Base-by-base conservation (phyloP, 2,329 filamentous ascomycete genomes). In the Apiospora saccharicola region DNA sequence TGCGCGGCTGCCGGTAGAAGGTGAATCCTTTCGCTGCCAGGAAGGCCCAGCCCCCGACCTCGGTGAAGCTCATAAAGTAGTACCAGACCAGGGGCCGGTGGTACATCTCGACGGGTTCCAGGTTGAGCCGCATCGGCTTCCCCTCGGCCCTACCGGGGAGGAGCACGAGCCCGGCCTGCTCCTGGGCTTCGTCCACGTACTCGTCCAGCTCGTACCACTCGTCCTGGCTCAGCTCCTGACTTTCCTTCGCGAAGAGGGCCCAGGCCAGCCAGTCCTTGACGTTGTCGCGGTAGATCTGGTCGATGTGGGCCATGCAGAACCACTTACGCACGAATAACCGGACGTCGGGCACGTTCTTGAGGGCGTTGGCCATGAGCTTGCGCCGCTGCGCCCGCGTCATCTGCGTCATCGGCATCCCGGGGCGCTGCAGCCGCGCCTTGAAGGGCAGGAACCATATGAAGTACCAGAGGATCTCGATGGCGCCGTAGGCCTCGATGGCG, bases 261-360 rank as follows among this genome's bases (percentile, higher is more conserved):
- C 75, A 76, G 34, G 74, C 57, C 69, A 76, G 64, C 75, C 75
- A 76, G 71, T 76, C 75, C 44, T 72, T 76, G 34, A 76, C 24
- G 37, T 76, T 74, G 1, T 76, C 75, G 34, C 75, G 71, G 43
- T 74, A 70, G 22, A 75, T 72, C 67, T 76, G 74, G 24, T 76
- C 75, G 24, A 75, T 24, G 61, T 75, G 73, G 13, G 71, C 71
- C 13, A 70, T 67, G 24, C 71, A 71, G 41, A 73, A 73, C 75
- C 75, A 76, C 26, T 73, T 73, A 7, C 75, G 74, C 0, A 76
- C 34, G 24, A 74, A 76, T 2, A 67, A 12, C 4, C 72, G 71
- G 2, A 73, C 47, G 64, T 76, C 75, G 16, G 75, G 73, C 1
- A 75, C 71, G 3, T 70, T 64, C 1, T 43, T 43, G 5, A 76